These are phyloP conservation scores for Chalciporus piperatus DNA, from an alignment of 768 basidiomycete genomes.

Conservation along the genomic window DNA sequence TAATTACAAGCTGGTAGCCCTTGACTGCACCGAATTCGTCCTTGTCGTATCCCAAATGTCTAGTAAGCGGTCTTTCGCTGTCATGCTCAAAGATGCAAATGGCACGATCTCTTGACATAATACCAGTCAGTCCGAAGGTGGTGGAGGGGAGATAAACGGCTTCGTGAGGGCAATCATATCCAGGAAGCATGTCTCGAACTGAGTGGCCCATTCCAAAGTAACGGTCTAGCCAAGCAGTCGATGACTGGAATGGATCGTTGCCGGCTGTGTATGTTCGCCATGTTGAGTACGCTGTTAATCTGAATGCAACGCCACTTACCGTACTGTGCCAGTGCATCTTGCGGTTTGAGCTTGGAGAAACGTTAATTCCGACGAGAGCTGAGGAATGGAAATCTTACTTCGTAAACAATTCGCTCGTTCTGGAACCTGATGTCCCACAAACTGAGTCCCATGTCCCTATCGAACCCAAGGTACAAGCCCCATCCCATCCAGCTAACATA, in stretches of 20 bases:
- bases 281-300: background rate
- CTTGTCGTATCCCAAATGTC: slow-evolving; percentile 52
- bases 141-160: slow-evolving; percentile 59
- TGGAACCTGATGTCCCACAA: slow-evolving; percentile 60
- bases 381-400: slow-evolving; percentile 31
- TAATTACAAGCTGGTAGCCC: slow-evolving; percentile 55
- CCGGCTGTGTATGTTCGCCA: slow-evolving; percentile 38
- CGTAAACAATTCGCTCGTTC: slow-evolving; percentile 60
- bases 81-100: slow-evolving; percentile 68
- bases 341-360: slow-evolving; percentile 45
- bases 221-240: slow-evolving; percentile 61
- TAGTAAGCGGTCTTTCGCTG: slow-evolving; percentile 50
- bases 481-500: slow-evolving; percentile 72
- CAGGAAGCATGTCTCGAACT: slow-evolving; percentile 60
- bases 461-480: slow-evolving; percentile 59
- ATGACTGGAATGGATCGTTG: slow-evolving; percentile 57
- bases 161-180: slow-evolving; percentile 66
- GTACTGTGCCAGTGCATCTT: slow-evolving; percentile 63
- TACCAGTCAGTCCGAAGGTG: slow-evolving; percentile 45
- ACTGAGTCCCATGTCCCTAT: slow-evolving; percentile 63
- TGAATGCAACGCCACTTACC: slow-evolving; percentile 29
- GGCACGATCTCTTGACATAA: slow-evolving; percentile 45
- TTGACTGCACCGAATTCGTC: slow-evolving; percentile 62
- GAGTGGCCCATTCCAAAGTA: slow-evolving; percentile 60
- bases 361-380: background rate